Evolutionary conservation across 345 rosid species (phyloP).

Genomic region (Garcia nutans): DNA sequence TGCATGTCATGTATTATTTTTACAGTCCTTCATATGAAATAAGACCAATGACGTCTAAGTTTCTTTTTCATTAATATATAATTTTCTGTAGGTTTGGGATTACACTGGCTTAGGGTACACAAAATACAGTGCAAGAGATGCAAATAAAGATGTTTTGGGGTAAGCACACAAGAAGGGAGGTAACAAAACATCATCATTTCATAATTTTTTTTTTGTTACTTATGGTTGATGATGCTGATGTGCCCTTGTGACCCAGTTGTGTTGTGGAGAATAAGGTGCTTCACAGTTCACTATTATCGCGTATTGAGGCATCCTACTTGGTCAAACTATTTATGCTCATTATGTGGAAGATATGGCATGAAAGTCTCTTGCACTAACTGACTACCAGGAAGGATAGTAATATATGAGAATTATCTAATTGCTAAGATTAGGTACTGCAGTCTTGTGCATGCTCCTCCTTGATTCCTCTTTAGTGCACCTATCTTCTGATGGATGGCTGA

Average conservation of each 20-base stretch:
- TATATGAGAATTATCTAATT: not conserved
- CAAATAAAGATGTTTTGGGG: slow-evolving; percentile 72
- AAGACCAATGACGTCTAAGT: not conserved
- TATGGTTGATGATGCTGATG: slow-evolving; percentile 12
- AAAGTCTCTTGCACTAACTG: no score
- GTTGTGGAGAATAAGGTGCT: slow-evolving; percentile 97
- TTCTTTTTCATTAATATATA: not conserved
- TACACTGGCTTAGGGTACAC: slow-evolving; percentile 90
- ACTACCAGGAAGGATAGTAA: not conserved
- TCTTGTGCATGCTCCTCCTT: not conserved
- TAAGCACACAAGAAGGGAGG: slow-evolving; percentile 30
- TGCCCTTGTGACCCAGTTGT: slow-evolving; percentile 54
- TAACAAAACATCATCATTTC: not conserved
- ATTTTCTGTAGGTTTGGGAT: slow-evolving; percentile 79
- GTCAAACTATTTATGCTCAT: not conserved
- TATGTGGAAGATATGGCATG: no score
- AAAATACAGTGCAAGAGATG: slow-evolving; percentile 77
- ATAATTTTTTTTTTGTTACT: slow-evolving; percentile 8
- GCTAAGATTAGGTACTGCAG: not conserved
- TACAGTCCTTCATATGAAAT: slow-evolving; percentile 4
- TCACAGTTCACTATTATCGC: slow-evolving; percentile 66
- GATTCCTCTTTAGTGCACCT: not conserved
- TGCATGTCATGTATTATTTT: not conserved
- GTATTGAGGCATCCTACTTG: slow-evolving; percentile 56
- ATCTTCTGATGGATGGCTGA: not conserved